Conservation (phyloP, 2,329 filamentous ascomycete genomes). For the Penicillium sp. region DNA sequence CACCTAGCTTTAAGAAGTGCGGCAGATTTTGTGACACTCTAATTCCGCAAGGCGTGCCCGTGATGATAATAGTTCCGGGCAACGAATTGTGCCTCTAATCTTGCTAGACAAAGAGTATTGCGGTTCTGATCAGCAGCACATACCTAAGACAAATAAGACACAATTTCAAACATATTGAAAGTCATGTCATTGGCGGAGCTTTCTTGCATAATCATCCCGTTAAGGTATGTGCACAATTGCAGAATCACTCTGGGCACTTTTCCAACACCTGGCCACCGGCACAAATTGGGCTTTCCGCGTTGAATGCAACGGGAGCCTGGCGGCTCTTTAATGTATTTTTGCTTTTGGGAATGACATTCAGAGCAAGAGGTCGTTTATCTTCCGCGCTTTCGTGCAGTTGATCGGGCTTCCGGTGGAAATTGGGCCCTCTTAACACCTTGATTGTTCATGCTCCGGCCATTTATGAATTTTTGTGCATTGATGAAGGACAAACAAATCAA, state of each 20-base stretch:
- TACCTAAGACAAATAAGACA: neutral
- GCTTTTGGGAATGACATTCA: neutral
- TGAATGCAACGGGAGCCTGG: no score
- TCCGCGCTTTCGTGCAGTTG: neutral
- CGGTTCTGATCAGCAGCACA: neutral
- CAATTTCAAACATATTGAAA: neutral
- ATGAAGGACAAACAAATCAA: neutral
- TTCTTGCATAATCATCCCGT: constrained; percentile 14
- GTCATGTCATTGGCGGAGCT: neutral
- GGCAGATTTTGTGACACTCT: constrained; percentile 12
- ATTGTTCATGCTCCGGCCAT: neutral
- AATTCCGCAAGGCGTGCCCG: constrained; percentile 15
- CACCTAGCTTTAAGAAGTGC: constrained; percentile 10
- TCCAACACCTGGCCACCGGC: no score
- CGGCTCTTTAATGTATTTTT: neutral
- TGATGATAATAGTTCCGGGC: constrained; percentile 14
- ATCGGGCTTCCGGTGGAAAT: neutral
- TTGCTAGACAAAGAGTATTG: neutral
- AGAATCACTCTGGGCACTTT: no score
- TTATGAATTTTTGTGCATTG: neutral
- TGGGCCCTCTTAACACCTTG: neutral
- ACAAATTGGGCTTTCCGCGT: no score
- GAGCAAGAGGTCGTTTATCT: neutral
- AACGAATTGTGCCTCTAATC: neutral
- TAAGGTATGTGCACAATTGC: constrained; percentile 4